Conservation (phyloP, 352 stramenopile species). For the Globisporangium paroecandrum region DNA sequence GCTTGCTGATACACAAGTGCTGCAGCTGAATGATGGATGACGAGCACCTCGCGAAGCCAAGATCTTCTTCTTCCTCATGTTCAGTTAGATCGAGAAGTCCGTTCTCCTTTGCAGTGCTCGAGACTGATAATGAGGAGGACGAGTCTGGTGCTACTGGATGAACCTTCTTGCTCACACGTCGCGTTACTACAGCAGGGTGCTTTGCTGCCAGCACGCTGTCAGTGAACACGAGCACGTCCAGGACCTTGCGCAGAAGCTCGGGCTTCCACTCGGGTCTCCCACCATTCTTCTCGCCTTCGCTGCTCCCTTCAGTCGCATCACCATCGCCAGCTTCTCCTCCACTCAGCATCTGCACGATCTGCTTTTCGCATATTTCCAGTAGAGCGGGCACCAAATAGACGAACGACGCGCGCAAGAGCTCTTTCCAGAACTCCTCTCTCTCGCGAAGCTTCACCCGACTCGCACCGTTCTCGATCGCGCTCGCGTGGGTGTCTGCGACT, state of each 20-base stretch:
- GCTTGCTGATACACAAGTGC: slow-evolving; percentile 46
- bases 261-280: slow-evolving; percentile 5
- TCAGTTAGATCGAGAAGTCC: slow-evolving; percentile 1
- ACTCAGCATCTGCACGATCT: slow-evolving; percentile 31
- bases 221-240: slow-evolving; percentile 59
- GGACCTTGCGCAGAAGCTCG: slow-evolving; percentile 22
- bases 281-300: neutral
- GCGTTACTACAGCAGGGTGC: slow-evolving; percentile 17
- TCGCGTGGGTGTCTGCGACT: slow-evolving; percentile 15
- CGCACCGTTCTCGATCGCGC: neutral
- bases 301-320: neutral
- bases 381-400: slow-evolving; percentile 71
- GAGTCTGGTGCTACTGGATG: slow-evolving; percentile 7
- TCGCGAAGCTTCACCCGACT: slow-evolving; percentile 9
- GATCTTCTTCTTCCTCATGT: slow-evolving; percentile 11
- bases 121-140: neutral
- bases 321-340: neutral
- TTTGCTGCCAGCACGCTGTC: slow-evolving; percentile 54
- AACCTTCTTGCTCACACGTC: slow-evolving; percentile 14
- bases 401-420: slow-evolving; percentile 62
- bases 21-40: slow-evolving; percentile 37
- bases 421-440: slow-evolving; percentile 56
- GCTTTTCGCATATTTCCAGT: slow-evolving; percentile 55
- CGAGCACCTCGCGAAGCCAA: slow-evolving; percentile 14
- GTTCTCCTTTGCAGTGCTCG: neutral